Base-by-base conservation (phyloP, 148 eudicot genomes). In the Rhododendron williamsianum region DNA sequence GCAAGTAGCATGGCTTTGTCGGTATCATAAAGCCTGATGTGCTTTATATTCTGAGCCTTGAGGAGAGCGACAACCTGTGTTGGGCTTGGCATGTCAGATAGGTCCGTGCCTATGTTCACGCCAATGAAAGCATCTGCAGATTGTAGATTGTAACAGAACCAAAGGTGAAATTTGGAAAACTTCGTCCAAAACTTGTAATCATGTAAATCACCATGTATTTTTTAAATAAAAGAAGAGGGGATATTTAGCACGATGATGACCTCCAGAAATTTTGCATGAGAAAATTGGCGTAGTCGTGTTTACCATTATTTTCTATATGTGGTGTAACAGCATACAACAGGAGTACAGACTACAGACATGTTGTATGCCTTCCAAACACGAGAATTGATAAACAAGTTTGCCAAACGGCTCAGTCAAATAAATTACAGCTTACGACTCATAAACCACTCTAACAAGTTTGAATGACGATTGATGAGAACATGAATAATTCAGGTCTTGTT, bases 61-160 rank as follows among this genome's bases (percentile, higher is more conserved):
- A 96, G 94, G 82, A 96, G 98, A 23, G 95, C 92, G 58, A 92
- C 98, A 13, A 94, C 93, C 80, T 96, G 93, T 43, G 94, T 92
- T 67, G 98, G 99, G 87, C 80, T 91, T n/a, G 98, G 97, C 89
- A 90, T 89, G 85, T 94, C 93, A 19, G 98, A 93, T 80, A 96
- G 88, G 52, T 84, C 91, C 9, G 93, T 92, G 84, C 99, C 99
- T 74, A 96, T 80, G 88, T 96, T 96, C 60, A 96, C 97, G 36
- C 99, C 99, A 58, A 96, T 78, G 85, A 90, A 93, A 87, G 92
- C 92, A 82, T 91, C 98, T 94, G 93, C 89, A 88, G 23, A 85
- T 38, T n/a, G 19, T 0, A 33, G 21, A 19, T 78, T 83, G 36
- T 21, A 21, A 60, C 38, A 81, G 73, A 9, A n/a, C 15, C 60